Percentiles rank a stretch among this genome's conserved stretches.
Conservation (phyloP, 495 filamentous ascomycete species). For the Daldinia childiae region DNA sequence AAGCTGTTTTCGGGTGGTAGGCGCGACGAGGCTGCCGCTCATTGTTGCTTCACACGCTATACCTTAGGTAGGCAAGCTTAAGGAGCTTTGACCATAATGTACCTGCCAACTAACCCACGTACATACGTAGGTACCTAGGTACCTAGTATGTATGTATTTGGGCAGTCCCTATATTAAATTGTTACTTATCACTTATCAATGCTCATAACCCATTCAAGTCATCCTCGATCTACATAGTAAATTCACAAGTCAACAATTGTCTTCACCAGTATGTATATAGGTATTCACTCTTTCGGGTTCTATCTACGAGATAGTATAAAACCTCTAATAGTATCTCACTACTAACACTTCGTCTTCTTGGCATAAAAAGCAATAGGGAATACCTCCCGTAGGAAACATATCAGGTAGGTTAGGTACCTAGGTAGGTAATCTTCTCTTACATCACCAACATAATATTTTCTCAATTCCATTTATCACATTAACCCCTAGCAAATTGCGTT, state of each 20-base stretch:
- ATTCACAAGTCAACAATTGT: neutral
- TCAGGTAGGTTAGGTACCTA: no score
- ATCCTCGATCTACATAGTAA: neutral
- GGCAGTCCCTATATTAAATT: neutral
- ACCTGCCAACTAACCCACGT: neutral
- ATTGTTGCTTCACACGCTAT: neutral
- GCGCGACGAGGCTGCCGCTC: conserved; percentile 38
- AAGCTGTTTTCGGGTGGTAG: conserved; percentile 41
- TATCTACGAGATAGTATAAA: no score
- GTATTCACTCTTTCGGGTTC: no score
- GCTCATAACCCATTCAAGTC: neutral
- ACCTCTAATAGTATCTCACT: no score
- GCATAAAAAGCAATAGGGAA: no score
- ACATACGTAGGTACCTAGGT: no score
- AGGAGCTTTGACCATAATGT: neutral
- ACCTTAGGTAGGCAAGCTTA: neutral
- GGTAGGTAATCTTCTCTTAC: neutral
- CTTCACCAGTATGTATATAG: no score
- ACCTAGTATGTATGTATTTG: no score
- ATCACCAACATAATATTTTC: neutral
- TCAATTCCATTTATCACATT: neutral
- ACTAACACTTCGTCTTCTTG: no score
- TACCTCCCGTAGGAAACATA: neutral
- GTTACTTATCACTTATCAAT: neutral
- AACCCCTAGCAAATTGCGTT: neutral